Base-by-base conservation (phyloP, 176 grass and related monocot genomes). In the Lolium rigidum region DNA sequence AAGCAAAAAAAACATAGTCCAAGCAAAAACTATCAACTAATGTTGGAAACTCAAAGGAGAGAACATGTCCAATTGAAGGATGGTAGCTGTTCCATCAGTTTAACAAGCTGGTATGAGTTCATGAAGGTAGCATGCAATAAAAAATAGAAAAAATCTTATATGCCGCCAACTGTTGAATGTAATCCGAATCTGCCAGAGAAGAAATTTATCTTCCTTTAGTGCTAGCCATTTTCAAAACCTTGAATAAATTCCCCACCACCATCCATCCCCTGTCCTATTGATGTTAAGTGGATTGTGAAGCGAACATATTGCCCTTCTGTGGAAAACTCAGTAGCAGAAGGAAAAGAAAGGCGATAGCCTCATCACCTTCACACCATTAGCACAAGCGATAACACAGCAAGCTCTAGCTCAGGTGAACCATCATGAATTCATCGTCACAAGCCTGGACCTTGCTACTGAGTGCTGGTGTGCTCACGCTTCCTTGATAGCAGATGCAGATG, bases 21-120 rank as follows among this genome's bases (percentile, higher is more conserved):
- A 70, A 78, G 13, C 56, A 43, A 58, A 55, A 86, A 72, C 17
- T 75, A 16, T 65, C 15, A 73, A 73, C 66, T 61, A 14, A 70
- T 7, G 46, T 87, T 49, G 39, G 37, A 59, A 54, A 49, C 48
- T 31, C 41, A 70, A 69, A 57, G 21, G 84, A 71, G 22, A 44
- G 3, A 43, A 60, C 24, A 49, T 13, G n/a, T 41, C 54, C 12
- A 59, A 79, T 24, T 35, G 35, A 85, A 35, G 22, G 50, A 57
- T 43, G 13, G 20, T 58, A 56, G 84, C n/a, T 22, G 31, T 57
- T 58, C 46, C 25, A 56, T 77, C 55, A 26, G 13, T 67, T 80
- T 49, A 65, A 80, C 78, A 51, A 63, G 44, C 24, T 65, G 24
- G 9, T 24, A 80, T 43, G n/a, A 22, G 78, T 80, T 66, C 6